Percentiles rank a stretch among this genome's conserved stretches.
These are phyloP conservation scores for Fusarium brevicatenulatum DNA, from an alignment of 2,329 filamentous ascomycete genomes.

Conservation along the genomic window DNA sequence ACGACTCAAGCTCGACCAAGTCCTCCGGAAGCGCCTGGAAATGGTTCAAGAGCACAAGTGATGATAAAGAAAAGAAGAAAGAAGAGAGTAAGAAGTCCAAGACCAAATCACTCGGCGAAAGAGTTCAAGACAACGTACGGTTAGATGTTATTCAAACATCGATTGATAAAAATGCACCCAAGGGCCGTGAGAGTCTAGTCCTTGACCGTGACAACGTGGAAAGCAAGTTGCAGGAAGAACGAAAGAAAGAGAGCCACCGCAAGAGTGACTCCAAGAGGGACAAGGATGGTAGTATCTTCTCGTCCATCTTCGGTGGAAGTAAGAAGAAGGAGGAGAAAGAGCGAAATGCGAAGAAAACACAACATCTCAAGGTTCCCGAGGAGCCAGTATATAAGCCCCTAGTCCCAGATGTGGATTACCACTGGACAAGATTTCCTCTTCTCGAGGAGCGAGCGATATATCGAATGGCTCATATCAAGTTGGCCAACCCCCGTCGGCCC, in stretches of 20 bases:
- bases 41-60: conserved; percentile 83
- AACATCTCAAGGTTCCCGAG: conserved; percentile 80
- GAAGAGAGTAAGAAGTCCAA: conserved; percentile 75
- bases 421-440: conserved; percentile 95
- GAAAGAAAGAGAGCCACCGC: conserved; percentile 80
- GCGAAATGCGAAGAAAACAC: conserved; percentile 75
- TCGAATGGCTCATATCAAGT: conserved; percentile 97
- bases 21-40: conserved; percentile 78
- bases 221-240: conserved; percentile 79
- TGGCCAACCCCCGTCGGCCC: conserved; percentile 94
- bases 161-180: conserved; percentile 74
- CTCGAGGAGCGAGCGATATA: conserved; percentile 97
- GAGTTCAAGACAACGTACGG: conserved; percentile 79
- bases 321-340: conserved; percentile 90
- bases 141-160: conserved; percentile 89
- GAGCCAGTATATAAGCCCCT: conserved; percentile 78
- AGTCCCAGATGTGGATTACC: conserved; percentile 90
- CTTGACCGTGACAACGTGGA: conserved; percentile 81
- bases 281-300: conserved; percentile 92
- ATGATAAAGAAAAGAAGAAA: conserved; percentile 70
- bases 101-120: conserved; percentile 65
- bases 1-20: conserved; percentile 67
- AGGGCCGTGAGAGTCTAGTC: conserved; percentile 83
- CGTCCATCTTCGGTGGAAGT: conserved; percentile 88
- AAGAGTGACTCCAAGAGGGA: conserved; percentile 88